These are phyloP conservation scores for Calocybe cyanea DNA, from an alignment of 768 basidiomycete species.

Conservation along the genomic window DNA sequence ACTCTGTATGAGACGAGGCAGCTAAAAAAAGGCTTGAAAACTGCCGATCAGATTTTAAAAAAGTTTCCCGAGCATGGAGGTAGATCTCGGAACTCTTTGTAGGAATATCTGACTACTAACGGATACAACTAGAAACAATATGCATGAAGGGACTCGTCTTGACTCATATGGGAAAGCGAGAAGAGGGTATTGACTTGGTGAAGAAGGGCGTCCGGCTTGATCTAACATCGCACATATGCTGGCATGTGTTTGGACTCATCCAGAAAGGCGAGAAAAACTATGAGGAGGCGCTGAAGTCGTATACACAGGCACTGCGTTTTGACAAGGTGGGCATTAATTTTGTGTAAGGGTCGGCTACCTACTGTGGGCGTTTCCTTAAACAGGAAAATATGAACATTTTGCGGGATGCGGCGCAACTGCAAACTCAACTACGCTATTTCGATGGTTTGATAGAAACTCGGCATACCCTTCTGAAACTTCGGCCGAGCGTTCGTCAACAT, in stretches of 20 bases:
- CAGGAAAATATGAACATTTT: slow-evolving; percentile 95
- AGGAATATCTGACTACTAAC: slow-evolving; percentile 2
- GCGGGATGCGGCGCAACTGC: slow-evolving; percentile 84
- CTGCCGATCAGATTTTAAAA: slow-evolving; percentile 91
- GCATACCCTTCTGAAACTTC: slow-evolving; percentile 69
- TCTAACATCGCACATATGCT: slow-evolving; percentile 88
- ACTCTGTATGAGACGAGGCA: slow-evolving; percentile 86
- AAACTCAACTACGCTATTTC: slow-evolving; percentile 82
- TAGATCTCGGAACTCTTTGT: slow-evolving; percentile 36
- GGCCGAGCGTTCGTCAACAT: slow-evolving; percentile 80
- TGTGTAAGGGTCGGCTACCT: slow-evolving; percentile 4
- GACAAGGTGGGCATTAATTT: slow-evolving; percentile 77
- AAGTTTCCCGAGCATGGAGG: slow-evolving; percentile 96
- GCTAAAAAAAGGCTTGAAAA: slow-evolving; percentile 85
- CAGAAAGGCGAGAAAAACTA: slow-evolving; percentile 94
- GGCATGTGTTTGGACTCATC: slow-evolving; percentile 97
- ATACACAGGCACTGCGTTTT: slow-evolving; percentile 81
- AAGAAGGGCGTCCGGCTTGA: slow-evolving; percentile 81
- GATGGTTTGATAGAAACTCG: slow-evolving; percentile 79
- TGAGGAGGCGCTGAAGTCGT: slow-evolving; percentile 90
- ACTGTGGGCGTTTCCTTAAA: slow-evolving; percentile 3
- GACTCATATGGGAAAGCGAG: slow-evolving; percentile 74
- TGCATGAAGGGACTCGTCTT: slow-evolving; percentile 94
- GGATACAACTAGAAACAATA: slow-evolving; percentile 68
- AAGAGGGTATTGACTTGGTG: slow-evolving; percentile 78